Conservation (phyloP, 257 asterid genomes). For the Hygrophila difformis region DNA sequence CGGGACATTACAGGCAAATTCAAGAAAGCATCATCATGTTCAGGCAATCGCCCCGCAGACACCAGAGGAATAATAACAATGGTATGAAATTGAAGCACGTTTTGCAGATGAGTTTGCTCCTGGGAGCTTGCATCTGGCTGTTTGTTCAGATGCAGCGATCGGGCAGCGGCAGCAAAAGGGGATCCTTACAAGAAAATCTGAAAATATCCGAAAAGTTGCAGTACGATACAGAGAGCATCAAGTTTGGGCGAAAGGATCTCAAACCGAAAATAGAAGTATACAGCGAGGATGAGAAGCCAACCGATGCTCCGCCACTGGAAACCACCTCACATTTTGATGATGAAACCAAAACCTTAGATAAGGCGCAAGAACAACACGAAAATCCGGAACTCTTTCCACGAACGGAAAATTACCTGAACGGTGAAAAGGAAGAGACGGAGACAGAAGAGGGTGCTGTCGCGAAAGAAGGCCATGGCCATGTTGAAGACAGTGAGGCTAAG, state of each 20-base stretch:
- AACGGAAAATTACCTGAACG: too few relatives aligned
- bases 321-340: slow-evolving; percentile 42
- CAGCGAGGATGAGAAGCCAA: slow-evolving; percentile 3
- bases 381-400: too few relatives aligned
- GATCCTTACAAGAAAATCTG: background rate
- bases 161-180: background rate
- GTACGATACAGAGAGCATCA: background rate
- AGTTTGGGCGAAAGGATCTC: slow-evolving; percentile 1
- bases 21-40: background rate
- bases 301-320: slow-evolving; percentile 31
- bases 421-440: background rate
- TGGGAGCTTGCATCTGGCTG: background rate
- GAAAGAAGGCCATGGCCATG: slow-evolving; percentile 14
- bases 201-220: background rate
- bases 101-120: background rate
- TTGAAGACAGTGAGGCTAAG: too few relatives aligned
- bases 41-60: background rate
- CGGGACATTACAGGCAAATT: too few relatives aligned
- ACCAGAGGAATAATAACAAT: background rate
- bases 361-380: background rate
- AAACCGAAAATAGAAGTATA: background rate
- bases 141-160: background rate
- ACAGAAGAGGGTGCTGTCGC: slow-evolving; percentile 7
- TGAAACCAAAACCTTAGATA: slow-evolving; percentile 23
- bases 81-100: background rate